Evolutionary conservation across 768 basidiomycete species (phyloP).

Genomic region (Rubroboletus satanas): DNA sequence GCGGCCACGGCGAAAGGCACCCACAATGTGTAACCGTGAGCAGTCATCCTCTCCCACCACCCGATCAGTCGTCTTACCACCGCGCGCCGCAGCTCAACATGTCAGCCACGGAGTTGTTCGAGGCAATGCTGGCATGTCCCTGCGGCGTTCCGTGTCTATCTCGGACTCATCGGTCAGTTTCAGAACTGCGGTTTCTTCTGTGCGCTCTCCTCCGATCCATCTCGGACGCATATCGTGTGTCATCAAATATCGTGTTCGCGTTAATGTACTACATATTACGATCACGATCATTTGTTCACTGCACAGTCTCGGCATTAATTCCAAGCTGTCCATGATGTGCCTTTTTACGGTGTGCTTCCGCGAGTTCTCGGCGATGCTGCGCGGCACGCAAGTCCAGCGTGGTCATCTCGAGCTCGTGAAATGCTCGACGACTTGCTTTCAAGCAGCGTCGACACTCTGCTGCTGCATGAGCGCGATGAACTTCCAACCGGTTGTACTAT

Average conservation of each 20-base stretch:
- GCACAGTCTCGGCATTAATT: slow-evolving; percentile 41
- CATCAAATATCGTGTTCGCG: slow-evolving; percentile 52
- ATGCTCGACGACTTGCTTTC: slow-evolving; percentile 45
- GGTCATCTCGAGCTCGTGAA: slow-evolving; percentile 60
- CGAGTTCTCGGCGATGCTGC: slow-evolving; percentile 53
- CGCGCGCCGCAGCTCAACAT: slow-evolving; percentile 48
- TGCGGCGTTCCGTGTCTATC: not conserved
- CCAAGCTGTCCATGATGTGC: slow-evolving; percentile 61
- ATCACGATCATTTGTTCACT: slow-evolving; percentile 24
- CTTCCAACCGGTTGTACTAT: slow-evolving; percentile 36
- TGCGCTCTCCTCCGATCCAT: slow-evolving; percentile 61
- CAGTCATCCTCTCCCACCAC: slow-evolving; percentile 2
- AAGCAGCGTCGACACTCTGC: slow-evolving; percentile 37
- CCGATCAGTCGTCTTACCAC: slow-evolving; percentile 12
- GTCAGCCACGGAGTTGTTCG: slow-evolving; percentile 59
- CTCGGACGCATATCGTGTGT: slow-evolving; percentile 65
- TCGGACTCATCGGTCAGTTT: slow-evolving; percentile 9
- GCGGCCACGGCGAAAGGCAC: slow-evolving; percentile 29
- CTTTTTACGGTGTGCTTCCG: slow-evolving; percentile 57
- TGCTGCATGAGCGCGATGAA: slow-evolving; percentile 38
- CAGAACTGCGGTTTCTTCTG: slow-evolving; percentile 69
- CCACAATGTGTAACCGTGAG: slow-evolving; percentile 57
- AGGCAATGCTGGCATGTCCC: slow-evolving; percentile 63
- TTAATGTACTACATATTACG: slow-evolving; percentile 22
- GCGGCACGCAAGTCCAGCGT: slow-evolving; percentile 57